Evolutionary conservation across 1,284 basidiomycete genomes (phyloP).

Genomic region (Ceratobasidium sp.): DNA sequence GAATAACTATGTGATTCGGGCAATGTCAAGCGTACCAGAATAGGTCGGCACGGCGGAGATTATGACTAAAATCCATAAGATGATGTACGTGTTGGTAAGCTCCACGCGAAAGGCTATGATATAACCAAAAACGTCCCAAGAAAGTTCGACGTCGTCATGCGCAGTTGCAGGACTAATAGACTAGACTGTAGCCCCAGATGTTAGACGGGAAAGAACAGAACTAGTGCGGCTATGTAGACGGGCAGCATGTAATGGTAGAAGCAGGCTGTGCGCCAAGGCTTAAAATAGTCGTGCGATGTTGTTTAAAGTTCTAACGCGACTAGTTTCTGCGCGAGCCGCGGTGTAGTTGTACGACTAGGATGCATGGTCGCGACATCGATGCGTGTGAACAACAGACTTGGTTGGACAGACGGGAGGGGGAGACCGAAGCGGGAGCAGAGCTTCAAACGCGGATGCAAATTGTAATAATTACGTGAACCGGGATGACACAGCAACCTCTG

Average conservation of each 20-base stretch:
- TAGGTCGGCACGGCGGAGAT: not conserved
- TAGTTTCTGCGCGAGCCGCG: not conserved
- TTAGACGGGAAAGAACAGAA: not conserved
- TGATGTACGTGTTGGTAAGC: too few relatives aligned
- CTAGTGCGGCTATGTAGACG: not conserved
- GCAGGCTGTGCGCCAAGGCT: not conserved
- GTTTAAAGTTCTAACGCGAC: not conserved
- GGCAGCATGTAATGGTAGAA: not conserved
- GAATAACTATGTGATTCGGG: not conserved
- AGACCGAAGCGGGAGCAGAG: too few relatives aligned
- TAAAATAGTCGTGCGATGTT: not conserved
- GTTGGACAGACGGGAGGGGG: too few relatives aligned
- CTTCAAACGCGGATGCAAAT: too few relatives aligned
- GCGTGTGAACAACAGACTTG: too few relatives aligned
- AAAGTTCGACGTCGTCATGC: not conserved
- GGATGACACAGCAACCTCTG: too few relatives aligned
- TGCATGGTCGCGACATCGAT: too few relatives aligned
- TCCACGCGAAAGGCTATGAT: not conserved
- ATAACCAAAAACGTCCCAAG: not conserved
- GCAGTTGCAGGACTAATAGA: not conserved
- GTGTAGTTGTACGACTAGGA: not conserved
- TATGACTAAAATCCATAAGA: not conserved
- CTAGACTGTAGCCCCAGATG: not conserved
- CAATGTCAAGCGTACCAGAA: not conserved
- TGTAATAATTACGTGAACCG: too few relatives aligned